Evolutionary conservation across 148 eudicot species (phyloP), one percentile per base, ranked within the genome.

Genomic region (Amaranthus palmeri): DNA sequence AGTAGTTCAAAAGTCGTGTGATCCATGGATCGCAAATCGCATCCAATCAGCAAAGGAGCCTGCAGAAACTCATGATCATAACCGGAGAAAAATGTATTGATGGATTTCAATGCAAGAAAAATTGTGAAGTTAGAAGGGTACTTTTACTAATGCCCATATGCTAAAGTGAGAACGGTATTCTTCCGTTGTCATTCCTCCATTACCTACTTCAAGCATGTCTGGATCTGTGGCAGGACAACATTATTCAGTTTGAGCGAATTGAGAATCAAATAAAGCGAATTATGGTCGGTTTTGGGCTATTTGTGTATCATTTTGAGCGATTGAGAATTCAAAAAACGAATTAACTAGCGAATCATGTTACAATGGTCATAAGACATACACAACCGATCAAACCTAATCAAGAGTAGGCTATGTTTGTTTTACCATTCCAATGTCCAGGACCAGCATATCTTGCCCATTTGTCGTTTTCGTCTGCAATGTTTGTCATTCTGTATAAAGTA

Each of bases 401-500:
- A 4, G 15, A 54, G 5, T 54, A 3, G 13, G n/a, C 58, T 0
- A 17, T 3, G 47, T 3, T 11, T 4, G 10, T 13, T 14, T 67
- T 81, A 93, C 97, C 98, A 68, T 93, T 93, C 95, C 96, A 93
- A 76, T 86, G 95, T 40, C 98, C 96, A 4, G 92, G 96, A 12
- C 76, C 79, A 54, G 92, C 98, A 74, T 79, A 77, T 7, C 83
- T 51, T 43, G 91, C 92, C 95, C 92, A 93, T 69, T 66, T 65
- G 69, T 93, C 90, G 61, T 93, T 93, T 56, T 66, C 54, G 72
- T 93, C 97, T 13, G 97, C 95, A n/a, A 61, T 79, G 47, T 70
- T 18, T 67, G 73, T 77, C 92, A 92, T 89, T 57, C 97, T 91
- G 65, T 47, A 25, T 25, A 25, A 25, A 25, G 36, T 25, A 25